phyloP scores from a whole-genome alignment of 306 rosid genomes.

The Quercus wislizeni region DNA sequence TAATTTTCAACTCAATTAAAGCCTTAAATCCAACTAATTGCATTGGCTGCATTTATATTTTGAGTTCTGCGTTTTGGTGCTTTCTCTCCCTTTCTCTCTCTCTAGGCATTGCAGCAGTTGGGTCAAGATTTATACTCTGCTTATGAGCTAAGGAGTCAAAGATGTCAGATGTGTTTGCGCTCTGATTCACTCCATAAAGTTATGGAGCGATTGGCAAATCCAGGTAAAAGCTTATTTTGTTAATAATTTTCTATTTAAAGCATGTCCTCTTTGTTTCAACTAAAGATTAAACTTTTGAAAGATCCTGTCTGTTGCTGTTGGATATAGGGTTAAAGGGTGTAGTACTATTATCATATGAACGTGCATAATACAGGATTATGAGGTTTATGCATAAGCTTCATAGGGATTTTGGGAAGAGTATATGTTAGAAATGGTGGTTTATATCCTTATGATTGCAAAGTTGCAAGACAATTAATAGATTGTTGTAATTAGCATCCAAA shows the following conservation, averaged over 20 bases:
- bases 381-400: background rate
- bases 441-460: background rate
- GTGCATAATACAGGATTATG: background rate
- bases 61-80: background rate
- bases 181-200: conserved; percentile 90
- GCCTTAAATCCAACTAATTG: background rate
- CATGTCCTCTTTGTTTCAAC: conserved; percentile 1
- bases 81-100: conserved; percentile 11
- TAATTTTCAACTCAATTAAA: background rate
- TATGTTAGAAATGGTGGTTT: background rate
- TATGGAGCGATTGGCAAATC: conserved; percentile 91
- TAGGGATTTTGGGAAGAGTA: background rate
- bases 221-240: conserved; percentile 44
- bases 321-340: no score
- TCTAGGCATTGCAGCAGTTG: conserved; percentile 93
- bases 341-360: no score
- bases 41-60: background rate
- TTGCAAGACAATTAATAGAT: background rate
- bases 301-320: background rate
- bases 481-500: background rate
- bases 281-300: background rate
- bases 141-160: conserved; percentile 72
- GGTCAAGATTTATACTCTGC: conserved; percentile 69
- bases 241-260: background rate
- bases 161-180: conserved; percentile 97